Conservation (phyloP, 768 basidiomycete species). For the Tulasnella sp. region DNA sequence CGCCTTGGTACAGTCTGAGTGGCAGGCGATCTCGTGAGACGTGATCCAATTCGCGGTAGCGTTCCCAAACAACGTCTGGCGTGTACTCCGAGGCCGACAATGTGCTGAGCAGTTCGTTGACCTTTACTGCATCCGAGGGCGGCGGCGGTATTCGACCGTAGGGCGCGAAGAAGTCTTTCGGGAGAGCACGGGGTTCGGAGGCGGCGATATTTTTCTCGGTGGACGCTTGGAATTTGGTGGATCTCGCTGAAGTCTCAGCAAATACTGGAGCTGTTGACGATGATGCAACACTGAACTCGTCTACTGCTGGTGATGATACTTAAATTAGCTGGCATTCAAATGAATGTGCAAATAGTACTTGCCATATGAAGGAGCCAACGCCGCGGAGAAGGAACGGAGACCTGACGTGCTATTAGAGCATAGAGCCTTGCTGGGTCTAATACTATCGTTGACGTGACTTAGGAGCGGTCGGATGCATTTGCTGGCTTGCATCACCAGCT, state of each 20-base stretch:
- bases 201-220: not conserved
- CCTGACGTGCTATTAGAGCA: not conserved
- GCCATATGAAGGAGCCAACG: not conserved
- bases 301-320: not conserved
- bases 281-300: not conserved
- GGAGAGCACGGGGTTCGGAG: slow-evolving; percentile 4
- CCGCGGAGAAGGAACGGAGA: not conserved
- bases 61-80: slow-evolving; percentile 50
- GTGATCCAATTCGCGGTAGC: slow-evolving; percentile 55
- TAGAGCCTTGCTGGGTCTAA: not conserved
- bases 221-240: not conserved
- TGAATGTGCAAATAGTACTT: not conserved
- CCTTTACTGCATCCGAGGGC: not conserved
- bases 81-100: slow-evolving; percentile 4
- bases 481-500: slow-evolving; percentile 6
- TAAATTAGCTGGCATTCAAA: not conserved
- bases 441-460: slow-evolving; percentile 12
- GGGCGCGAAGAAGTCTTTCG: not conserved
- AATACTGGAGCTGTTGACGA: not conserved
- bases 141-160: slow-evolving; percentile 8
- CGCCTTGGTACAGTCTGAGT: not conserved
- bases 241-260: not conserved
- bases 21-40: not conserved
- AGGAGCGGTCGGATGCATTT: slow-evolving; percentile 8
- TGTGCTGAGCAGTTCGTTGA: not conserved